These are phyloP conservation scores for Fusarium paranaense DNA, from an alignment of 2,329 filamentous ascomycete species.

Conservation along the genomic window DNA sequence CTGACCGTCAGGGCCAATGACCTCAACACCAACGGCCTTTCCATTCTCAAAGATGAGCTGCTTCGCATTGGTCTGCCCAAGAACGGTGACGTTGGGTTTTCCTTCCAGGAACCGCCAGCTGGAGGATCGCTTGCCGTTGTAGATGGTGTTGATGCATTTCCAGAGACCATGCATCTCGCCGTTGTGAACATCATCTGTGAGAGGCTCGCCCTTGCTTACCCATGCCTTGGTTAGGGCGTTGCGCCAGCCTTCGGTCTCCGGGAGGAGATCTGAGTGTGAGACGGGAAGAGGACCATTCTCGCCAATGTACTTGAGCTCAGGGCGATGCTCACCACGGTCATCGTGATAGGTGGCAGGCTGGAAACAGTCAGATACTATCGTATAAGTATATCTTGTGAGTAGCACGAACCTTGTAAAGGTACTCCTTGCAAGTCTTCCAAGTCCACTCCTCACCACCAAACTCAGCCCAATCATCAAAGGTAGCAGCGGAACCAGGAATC, in stretches of 20 bases:
- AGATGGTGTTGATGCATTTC: conserved; percentile 66
- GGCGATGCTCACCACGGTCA: conserved; percentile 58
- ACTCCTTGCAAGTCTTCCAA: conserved; percentile 59
- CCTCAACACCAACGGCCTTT: conserved; percentile 58
- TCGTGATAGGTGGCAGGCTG: conserved; percentile 67
- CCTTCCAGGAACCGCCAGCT: conserved; percentile 63
- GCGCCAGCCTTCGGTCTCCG: conserved; percentile 64
- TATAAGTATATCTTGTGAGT: no score
- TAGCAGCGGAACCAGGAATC: conserved; percentile 68
- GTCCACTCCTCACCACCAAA: conserved; percentile 76
- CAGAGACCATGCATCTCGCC: conserved; percentile 66
- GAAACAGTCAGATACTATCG: neutral
- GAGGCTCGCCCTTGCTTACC: conserved; percentile 61
- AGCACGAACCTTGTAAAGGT: conserved; percentile 59
- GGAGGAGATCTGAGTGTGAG: conserved; percentile 64
- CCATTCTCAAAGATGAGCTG: conserved; percentile 62
- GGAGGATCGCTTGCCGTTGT: conserved; percentile 65
- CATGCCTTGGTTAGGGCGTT: conserved; percentile 63
- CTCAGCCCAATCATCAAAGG: conserved; percentile 77
- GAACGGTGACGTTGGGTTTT: conserved; percentile 67
- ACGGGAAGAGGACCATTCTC: conserved; percentile 64
- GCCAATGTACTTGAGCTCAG: conserved; percentile 63
- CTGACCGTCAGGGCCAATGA: conserved; percentile 52
- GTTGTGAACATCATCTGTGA: conserved; percentile 67
- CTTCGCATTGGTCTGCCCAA: conserved; percentile 62